These are phyloP conservation scores for Russula brevipes DNA, from an alignment of 768 basidiomycete species.

Conservation along the genomic window DNA sequence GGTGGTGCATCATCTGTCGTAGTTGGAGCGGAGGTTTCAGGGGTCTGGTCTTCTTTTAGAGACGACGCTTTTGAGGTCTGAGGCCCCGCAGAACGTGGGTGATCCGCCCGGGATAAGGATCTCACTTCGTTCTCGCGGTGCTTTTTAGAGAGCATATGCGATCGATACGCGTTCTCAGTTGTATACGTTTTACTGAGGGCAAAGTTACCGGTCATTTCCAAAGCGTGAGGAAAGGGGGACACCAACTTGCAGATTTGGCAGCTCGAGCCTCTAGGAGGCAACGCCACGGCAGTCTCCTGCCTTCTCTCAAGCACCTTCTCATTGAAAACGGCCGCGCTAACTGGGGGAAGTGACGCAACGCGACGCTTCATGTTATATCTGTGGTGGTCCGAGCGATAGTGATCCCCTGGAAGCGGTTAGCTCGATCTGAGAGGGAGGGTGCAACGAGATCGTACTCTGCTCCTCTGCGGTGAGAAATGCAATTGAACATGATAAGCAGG, in stretches of 20 bases:
- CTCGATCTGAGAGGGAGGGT: background rate
- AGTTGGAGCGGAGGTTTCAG: background rate
- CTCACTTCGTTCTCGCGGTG: constrained; percentile 76
- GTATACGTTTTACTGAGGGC: constrained; percentile 75
- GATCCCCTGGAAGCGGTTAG: constrained; percentile 48
- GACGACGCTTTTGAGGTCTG: constrained; percentile 3
- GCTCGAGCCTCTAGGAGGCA: constrained; percentile 50
- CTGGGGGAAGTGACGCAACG: constrained; percentile 83
- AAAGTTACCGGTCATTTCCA: background rate
- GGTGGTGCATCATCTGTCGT: background rate
- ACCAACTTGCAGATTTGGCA: constrained; percentile 71
- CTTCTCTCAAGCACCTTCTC: constrained; percentile 81
- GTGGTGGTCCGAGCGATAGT: constrained; percentile 94
- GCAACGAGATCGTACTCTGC: constrained; percentile 56
- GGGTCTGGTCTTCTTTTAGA: constrained; percentile 3
- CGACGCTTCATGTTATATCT: constrained; percentile 98
- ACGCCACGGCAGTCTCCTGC: constrained; percentile 65
- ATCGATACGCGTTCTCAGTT: constrained; percentile 81
- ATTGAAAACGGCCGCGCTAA: constrained; percentile 72
- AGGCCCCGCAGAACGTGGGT: constrained; percentile 11
- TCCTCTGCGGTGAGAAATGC: constrained; percentile 78
- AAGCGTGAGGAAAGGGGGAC: background rate
- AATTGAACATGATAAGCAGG: constrained; percentile 88
- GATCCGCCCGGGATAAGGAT: constrained; percentile 31
- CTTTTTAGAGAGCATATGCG: constrained; percentile 84